phyloP scores from a whole-genome alignment of 345 rosid species.

The Nasturtium officinale region DNA sequence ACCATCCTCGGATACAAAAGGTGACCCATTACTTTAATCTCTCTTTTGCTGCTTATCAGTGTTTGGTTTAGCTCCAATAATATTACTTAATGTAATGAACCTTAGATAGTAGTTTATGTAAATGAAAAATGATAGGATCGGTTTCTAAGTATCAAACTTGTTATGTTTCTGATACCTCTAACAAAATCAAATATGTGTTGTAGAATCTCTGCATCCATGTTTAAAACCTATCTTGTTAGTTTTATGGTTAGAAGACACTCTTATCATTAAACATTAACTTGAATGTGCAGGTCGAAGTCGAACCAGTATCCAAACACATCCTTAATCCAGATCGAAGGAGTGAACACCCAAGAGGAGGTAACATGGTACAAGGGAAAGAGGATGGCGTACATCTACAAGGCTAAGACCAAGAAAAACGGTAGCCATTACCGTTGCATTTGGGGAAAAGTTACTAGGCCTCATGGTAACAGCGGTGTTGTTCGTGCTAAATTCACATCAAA shows the following conservation, averaged over 20 bases:
- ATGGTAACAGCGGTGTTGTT: constrained; percentile 73
- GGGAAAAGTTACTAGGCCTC: constrained; percentile 72
- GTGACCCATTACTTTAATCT: constrained; percentile 18
- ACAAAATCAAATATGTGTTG: neutral
- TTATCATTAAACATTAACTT: neutral
- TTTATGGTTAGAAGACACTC: neutral
- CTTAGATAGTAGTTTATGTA: neutral
- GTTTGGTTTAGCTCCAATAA: neutral
- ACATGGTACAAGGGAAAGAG: constrained; percentile 61
- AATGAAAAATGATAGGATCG: neutral
- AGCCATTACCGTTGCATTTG: constrained; percentile 63
- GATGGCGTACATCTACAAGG: constrained; percentile 65
- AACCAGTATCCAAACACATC: constrained; percentile 76
- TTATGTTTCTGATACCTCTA: neutral
- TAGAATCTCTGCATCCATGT: too few relatives aligned
- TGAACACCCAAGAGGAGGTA: constrained; percentile 60
- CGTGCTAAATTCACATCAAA: constrained; percentile 73
- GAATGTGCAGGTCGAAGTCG: constrained; percentile 60
- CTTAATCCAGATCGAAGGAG: constrained; percentile 69
- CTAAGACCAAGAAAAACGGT: constrained; percentile 57
- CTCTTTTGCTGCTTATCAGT: neutral
- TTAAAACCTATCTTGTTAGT: neutral
- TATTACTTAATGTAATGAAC: neutral
- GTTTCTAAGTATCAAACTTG: neutral
- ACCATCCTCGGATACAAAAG: constrained; percentile 50